A percentile compares a stretch with the other conserved stretches of the same genome.
These are phyloP conservation scores for Ramalina intermedia DNA, from an alignment of 495 filamentous ascomycete genomes.

Conservation along the genomic window DNA sequence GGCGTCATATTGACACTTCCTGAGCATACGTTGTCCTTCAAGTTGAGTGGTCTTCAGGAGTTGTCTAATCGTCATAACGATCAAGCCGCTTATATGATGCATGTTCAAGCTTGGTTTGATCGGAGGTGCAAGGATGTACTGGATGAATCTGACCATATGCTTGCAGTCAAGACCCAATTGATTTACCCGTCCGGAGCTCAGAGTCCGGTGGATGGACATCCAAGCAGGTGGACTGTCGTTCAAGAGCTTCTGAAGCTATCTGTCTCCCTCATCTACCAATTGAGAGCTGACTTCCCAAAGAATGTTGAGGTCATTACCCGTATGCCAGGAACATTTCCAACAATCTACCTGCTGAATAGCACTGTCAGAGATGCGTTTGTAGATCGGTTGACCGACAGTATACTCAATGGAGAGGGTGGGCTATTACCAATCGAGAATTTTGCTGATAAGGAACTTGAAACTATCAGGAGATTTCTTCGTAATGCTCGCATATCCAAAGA, in stretches of 20 bases:
- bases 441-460: not conserved
- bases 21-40: conserved; percentile 57
- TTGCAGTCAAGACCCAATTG: conserved; percentile 44
- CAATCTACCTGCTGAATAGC: conserved; percentile 27
- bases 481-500: not conserved
- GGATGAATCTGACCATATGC: conserved; percentile 54
- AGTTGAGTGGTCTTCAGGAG: conserved; percentile 47
- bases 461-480: conserved; percentile 3
- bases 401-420: conserved; percentile 5
- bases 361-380: conserved; percentile 23
- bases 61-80: conserved; percentile 14
- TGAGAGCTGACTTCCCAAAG: conserved; percentile 13
- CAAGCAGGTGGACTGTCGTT: conserved; percentile 43
- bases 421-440: conserved; percentile 1
- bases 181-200: conserved; percentile 56
- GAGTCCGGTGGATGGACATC: conserved; percentile 36
- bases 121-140: conserved; percentile 36
- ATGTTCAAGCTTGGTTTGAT: conserved; percentile 29
- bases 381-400: not conserved
- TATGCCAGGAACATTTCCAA: conserved; percentile 25
- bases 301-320: conserved; percentile 26
- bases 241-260: conserved; percentile 40
- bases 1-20: conserved; percentile 48
- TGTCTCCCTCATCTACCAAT: conserved; percentile 13
- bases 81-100: conserved; percentile 24